These are phyloP conservation scores for Auriscalpium microsporum DNA, from an alignment of 768 basidiomycete genomes.

Conservation along the genomic window DNA sequence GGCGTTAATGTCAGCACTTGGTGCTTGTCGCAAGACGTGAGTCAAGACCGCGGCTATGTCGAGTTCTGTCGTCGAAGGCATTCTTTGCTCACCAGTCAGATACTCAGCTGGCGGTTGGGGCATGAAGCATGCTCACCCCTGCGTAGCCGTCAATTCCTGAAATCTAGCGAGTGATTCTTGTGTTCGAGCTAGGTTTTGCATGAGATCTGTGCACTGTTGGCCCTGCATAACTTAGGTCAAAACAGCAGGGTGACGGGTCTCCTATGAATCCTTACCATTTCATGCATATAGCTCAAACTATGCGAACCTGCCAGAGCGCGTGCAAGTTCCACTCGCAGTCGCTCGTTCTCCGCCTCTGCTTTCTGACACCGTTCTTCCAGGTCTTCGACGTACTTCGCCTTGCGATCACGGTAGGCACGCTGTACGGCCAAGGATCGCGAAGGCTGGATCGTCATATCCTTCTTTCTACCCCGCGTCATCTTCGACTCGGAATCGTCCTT, in stretches of 20 bases:
- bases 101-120: no score
- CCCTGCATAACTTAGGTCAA: neutral
- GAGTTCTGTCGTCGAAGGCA: constrained; percentile 7
- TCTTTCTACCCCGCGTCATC: constrained; percentile 13
- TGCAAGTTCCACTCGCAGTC: constrained; percentile 5
- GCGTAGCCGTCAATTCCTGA: neutral
- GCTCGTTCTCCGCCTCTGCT: constrained; percentile 12
- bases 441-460: constrained; percentile 9
- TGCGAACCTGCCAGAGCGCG: constrained; percentile 5
- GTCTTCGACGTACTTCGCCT: constrained; percentile 9
- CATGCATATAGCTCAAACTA: neutral
- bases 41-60: constrained; percentile 10
- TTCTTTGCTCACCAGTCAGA: neutral
- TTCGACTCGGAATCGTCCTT: neutral
- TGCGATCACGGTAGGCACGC: constrained; percentile 13
- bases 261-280: constrained; percentile 1
- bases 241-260: no score
- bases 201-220: constrained; percentile 6
- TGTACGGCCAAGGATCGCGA: constrained; percentile 11
- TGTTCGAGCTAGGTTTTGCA: constrained; percentile 8
- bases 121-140: no score
- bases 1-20: neutral
- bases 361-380: constrained; percentile 11
- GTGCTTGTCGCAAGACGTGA: constrained; percentile 2
- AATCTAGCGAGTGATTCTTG: constrained; percentile 3